Conservation (phyloP, 495 filamentous ascomycete species). For the Cetradonia linearis region DNA sequence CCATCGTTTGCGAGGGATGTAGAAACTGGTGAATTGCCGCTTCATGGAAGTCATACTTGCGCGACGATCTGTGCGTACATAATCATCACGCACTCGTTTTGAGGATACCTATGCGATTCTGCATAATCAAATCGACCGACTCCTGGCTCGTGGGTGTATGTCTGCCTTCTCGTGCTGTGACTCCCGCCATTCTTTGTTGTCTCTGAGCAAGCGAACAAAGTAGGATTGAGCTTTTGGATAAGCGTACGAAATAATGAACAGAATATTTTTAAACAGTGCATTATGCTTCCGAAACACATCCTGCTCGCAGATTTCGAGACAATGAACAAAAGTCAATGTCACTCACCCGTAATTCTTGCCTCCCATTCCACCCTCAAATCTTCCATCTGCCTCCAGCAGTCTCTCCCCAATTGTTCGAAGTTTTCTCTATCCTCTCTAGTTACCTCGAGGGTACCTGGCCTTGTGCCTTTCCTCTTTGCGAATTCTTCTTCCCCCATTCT, state of each 20-base stretch:
- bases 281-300: not conserved
- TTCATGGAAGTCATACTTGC: not conserved
- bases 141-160: not conserved
- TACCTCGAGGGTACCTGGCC: constrained; percentile 45
- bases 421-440: constrained; percentile 53
- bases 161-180: not conserved
- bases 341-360: constrained; percentile 37
- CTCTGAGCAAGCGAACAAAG: not conserved
- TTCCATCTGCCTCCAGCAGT: constrained; percentile 80
- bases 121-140: not conserved
- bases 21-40: not conserved
- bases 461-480: constrained; percentile 36
- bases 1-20: not conserved
- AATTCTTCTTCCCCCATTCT: constrained; percentile 42
- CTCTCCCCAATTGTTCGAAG: constrained; percentile 65
- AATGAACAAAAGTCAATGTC: not conserved
- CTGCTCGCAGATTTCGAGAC: not conserved
- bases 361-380: constrained; percentile 72
- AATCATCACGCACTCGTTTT: not conserved
- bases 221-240: not conserved
- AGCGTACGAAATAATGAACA: not conserved
- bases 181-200: not conserved
- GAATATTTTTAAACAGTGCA: not conserved
- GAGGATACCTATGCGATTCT: not conserved
- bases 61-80: constrained; percentile 5